phyloP scores from a whole-genome alignment of 768 basidiomycete species.

The Lactifluus piperatus region DNA sequence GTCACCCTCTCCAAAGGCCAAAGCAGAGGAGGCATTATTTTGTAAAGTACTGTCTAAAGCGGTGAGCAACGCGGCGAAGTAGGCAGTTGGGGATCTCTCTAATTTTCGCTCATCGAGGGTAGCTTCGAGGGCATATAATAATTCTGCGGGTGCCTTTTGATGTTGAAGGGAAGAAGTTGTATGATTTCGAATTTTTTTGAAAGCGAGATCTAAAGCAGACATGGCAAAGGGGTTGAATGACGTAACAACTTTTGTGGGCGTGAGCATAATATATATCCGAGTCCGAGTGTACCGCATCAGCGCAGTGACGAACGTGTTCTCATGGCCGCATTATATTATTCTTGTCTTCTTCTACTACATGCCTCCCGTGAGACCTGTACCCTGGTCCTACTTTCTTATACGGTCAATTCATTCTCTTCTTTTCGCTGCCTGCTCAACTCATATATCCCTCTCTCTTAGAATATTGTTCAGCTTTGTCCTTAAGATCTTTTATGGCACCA shows the following conservation, averaged over 20 bases:
- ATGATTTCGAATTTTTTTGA: conserved; percentile 84
- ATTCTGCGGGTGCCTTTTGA: conserved; percentile 82
- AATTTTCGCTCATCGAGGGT: conserved; percentile 63
- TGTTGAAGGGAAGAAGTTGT: conserved; percentile 72
- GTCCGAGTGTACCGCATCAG: too few relatives aligned
- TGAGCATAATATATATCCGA: too few relatives aligned
- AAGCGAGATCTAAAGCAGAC: conserved; percentile 39
- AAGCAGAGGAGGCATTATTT: conserved; percentile 36
- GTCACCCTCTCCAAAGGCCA: conserved; percentile 51
- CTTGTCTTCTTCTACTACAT: conserved; percentile 20
- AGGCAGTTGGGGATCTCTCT: conserved; percentile 73
- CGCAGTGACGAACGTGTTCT: conserved; percentile 5
- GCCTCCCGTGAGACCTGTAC: conserved; percentile 34
- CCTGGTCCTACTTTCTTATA: conserved; percentile 63
- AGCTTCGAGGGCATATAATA: conserved; percentile 78
- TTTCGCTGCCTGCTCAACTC: not conserved
- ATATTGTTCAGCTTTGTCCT: conserved; percentile 73
- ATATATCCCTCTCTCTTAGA: conserved; percentile 28
- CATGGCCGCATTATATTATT: too few relatives aligned
- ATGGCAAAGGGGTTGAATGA: not conserved
- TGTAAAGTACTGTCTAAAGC: conserved; percentile 73
- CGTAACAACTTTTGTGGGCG: too few relatives aligned
- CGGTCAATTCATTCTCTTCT: conserved; percentile 35
- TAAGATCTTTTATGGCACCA: conserved; percentile 85
- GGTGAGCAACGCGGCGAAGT: conserved; percentile 87